phyloP scores from a whole-genome alignment of 2,329 filamentous ascomycete genomes.

The Diaporthe sp. region DNA sequence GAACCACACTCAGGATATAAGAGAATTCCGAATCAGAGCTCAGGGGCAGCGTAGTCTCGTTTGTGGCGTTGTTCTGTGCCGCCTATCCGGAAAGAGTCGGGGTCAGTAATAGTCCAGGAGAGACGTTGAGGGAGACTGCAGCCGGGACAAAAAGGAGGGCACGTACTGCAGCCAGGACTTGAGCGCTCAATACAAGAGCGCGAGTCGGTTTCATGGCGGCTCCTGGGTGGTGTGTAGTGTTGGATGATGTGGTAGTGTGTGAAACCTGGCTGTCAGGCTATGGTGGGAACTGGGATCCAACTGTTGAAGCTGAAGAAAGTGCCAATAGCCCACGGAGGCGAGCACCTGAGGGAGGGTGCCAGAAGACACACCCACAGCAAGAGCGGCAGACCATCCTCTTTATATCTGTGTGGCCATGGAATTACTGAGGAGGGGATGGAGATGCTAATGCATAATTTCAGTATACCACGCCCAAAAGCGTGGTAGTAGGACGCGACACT shows the following conservation, averaged over 20 bases:
- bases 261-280: not conserved
- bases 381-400: not conserved
- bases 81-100: not conserved
- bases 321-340: not conserved
- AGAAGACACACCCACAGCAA: not conserved
- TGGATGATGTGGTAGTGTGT: too few species aligned
- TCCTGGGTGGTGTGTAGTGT: not conserved
- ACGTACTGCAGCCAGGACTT: constrained; percentile 3
- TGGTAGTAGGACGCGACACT: not conserved
- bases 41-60: not conserved
- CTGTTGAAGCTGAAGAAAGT: constrained; percentile 2
- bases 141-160: not conserved
- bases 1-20: not conserved
- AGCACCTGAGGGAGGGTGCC: not conserved
- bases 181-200: not conserved
- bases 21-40: constrained; percentile 1
- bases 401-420: not conserved
- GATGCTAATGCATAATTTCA: not conserved
- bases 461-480: not conserved
- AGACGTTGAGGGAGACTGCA: not conserved
- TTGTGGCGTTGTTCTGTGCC: not conserved
- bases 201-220: not conserved
- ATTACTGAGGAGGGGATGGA: not conserved
- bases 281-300: too few species aligned
- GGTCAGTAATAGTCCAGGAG: not conserved